phyloP scores from a whole-genome alignment of 164 flowering plant genomes.

The Chimonanthus praecox region DNA sequence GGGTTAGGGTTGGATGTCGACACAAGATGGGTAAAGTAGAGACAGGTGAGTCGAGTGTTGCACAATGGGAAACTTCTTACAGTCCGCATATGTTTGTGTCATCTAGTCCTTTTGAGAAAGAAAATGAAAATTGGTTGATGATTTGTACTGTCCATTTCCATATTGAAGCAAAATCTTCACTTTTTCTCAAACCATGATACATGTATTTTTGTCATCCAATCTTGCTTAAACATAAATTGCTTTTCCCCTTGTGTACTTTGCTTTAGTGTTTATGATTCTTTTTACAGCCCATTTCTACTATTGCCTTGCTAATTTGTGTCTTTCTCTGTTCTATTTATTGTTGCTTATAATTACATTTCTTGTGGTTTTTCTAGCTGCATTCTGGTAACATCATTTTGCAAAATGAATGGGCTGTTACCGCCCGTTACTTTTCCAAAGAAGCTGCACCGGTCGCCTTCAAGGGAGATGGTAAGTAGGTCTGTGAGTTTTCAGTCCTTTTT shows the following conservation, averaged over 20 bases:
- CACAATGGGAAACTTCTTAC: too few species aligned
- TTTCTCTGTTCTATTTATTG: neutral
- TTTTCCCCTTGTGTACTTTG: too few species aligned
- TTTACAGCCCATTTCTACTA: neutral
- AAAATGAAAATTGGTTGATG: too few species aligned
- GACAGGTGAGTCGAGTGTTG: too few species aligned
- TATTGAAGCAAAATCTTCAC: too few species aligned
- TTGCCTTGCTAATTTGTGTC: neutral
- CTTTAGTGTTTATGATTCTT: neutral
- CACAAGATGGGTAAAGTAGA: too few species aligned
- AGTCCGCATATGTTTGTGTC: too few species aligned
- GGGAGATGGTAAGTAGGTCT: slow-evolving; percentile 74
- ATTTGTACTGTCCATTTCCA: too few species aligned
- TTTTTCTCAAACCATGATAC: too few species aligned
- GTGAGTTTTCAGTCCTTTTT: neutral
- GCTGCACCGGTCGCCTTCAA: slow-evolving; percentile 54
- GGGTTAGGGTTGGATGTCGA: too few species aligned
- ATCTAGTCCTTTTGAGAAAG: too few species aligned
- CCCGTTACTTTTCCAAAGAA: slow-evolving; percentile 73
- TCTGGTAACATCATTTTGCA: slow-evolving; percentile 40
- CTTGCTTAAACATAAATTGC: neutral
- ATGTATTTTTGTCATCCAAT: neutral
- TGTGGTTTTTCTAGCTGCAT: slow-evolving; percentile 36
- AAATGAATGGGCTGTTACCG: slow-evolving; percentile 37
- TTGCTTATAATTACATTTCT: neutral